Evolutionary conservation across 2,329 filamentous ascomycete genomes (phyloP).

Genomic region (Colletotrichum brevisporum): DNA sequence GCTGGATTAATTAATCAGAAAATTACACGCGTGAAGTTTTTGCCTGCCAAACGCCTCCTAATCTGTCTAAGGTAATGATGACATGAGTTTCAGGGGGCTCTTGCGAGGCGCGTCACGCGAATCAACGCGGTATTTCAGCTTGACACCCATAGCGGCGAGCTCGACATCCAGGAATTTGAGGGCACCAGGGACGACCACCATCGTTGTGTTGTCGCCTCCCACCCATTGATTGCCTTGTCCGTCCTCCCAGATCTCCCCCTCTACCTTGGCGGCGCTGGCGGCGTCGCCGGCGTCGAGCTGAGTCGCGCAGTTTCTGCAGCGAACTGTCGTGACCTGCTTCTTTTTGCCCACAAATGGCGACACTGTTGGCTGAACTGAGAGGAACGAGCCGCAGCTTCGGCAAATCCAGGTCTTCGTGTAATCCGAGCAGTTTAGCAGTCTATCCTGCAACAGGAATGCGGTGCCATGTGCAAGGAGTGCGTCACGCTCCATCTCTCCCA

Average conservation of each 20-base stretch:
- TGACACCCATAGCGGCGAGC: constrained; percentile 94
- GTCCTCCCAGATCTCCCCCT: constrained; percentile 92
- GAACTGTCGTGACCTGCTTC: constrained; percentile 76
- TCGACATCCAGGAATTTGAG: constrained; percentile 95
- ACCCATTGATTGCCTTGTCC: constrained; percentile 86
- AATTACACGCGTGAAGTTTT: constrained; percentile 31
- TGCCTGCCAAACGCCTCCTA: constrained; percentile 37
- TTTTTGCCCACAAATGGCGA: constrained; percentile 75
- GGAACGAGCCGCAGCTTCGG: constrained; percentile 88
- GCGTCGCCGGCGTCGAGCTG: constrained; percentile 71
- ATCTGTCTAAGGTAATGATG: constrained; percentile 39
- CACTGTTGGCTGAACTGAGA: constrained; percentile 87
- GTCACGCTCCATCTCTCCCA: constrained; percentile 99
- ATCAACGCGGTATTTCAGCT: constrained; percentile 83
- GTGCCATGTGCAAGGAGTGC: constrained; percentile 95
- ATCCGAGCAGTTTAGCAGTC: constrained; percentile 96
- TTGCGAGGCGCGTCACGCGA: constrained; percentile 75
- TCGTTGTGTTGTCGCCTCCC: constrained; percentile 90
- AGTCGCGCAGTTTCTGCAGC: constrained; percentile 84
- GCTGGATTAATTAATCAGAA: constrained; percentile 9
- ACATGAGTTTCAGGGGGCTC: constrained; percentile 61
- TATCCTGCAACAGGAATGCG: constrained; percentile 94
- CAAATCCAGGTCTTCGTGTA: constrained; percentile 93
- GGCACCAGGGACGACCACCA: constrained; percentile 93
- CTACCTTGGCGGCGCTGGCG: constrained; percentile 67